Percentiles rank a stretch among this genome's conserved stretches.
Conservation (phyloP, 306 rosid species). For the Nissolia schottii region DNA sequence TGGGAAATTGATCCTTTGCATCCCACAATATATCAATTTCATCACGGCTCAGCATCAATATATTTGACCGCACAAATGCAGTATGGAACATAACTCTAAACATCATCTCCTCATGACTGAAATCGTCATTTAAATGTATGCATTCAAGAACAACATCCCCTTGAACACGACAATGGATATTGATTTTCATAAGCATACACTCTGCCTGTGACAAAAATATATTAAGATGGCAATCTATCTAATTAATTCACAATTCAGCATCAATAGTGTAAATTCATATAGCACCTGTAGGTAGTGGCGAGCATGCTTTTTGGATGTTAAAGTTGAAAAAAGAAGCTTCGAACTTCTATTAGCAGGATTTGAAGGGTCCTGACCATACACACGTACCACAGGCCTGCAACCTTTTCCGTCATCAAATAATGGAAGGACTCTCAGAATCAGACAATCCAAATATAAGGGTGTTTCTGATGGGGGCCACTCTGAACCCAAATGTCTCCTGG, state of each 20-base stretch:
- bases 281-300: conserved; percentile 81
- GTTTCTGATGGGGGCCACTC: conserved; percentile 93
- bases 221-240: conserved; percentile 37
- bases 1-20: conserved; percentile 76
- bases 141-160: conserved; percentile 98
- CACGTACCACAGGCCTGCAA: conserved; percentile 76
- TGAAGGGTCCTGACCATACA: conserved; percentile 86
- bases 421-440: conserved; percentile 81
- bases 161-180: conserved; percentile 78
- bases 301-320: conserved; percentile 46
- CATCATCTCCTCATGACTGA: conserved; percentile 66
- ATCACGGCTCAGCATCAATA: conserved; percentile 73
- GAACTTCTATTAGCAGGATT: conserved; percentile 70
- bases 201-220: conserved; percentile 76
- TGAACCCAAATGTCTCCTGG: conserved; percentile 79
- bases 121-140: conserved; percentile 74
- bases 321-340: conserved; percentile 77
- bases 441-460: conserved; percentile 73
- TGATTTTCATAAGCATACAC: conserved; percentile 79
- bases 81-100: conserved; percentile 91
- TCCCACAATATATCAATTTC: conserved; percentile 90
- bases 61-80: conserved; percentile 83
- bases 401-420: conserved; percentile 72
- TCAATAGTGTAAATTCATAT: conserved; percentile 24
- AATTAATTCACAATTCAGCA: conserved; percentile 23